Conservation (phyloP, 345 rosid genomes). For the Hypericum perforatum region DNA sequence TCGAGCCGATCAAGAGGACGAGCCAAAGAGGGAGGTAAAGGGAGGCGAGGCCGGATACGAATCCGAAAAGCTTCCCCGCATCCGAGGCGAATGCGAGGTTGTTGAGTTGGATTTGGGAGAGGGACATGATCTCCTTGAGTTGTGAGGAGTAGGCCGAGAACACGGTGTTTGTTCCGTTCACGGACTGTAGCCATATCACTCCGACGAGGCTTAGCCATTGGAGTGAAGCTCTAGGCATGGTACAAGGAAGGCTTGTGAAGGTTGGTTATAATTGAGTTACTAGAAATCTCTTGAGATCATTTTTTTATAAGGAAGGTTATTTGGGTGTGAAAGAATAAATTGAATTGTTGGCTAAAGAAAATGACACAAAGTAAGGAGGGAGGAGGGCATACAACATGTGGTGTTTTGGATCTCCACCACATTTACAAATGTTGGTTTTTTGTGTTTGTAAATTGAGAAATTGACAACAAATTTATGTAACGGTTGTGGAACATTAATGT, state of each 20-base stretch:
- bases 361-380: too few species aligned
- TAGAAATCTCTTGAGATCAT: too few species aligned
- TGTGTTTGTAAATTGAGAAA: too few species aligned
- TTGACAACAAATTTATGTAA: too few species aligned
- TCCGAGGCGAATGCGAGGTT: conserved; percentile 87
- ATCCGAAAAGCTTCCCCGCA: conserved; percentile 83
- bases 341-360: too few species aligned
- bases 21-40: conserved; percentile 58
- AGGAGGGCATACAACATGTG: too few species aligned
- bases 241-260: not conserved
- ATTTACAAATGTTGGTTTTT: too few species aligned
- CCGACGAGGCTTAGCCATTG: conserved; percentile 75
- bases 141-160: conserved; percentile 90
- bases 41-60: conserved; percentile 76
- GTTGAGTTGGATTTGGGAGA: conserved; percentile 75
- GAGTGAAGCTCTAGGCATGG: conserved; percentile 32
- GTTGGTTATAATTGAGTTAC: too few species aligned
- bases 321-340: too few species aligned
- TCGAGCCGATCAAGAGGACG: conserved; percentile 60
- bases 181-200: conserved; percentile 68
- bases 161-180: conserved; percentile 68
- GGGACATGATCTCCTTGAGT: conserved; percentile 56
- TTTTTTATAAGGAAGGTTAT: too few species aligned
- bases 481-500: too few species aligned
- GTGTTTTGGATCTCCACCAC: too few species aligned